phyloP scores from a whole-genome alignment of 495 filamentous ascomycete species.

The Venustampulla echinocandica region DNA sequence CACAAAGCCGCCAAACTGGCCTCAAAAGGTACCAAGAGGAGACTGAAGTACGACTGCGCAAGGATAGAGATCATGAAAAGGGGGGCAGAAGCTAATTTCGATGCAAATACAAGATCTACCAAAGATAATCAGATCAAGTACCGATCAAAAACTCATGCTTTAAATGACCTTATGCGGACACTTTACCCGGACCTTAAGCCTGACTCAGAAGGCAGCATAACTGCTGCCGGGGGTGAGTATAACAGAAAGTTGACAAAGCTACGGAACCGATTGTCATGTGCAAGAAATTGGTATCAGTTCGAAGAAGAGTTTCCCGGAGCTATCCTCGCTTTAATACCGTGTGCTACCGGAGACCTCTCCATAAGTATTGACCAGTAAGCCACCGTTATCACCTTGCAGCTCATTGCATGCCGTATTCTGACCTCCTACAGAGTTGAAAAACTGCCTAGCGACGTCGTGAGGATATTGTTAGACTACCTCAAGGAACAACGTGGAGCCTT shows the following conservation, averaged over 20 bases:
- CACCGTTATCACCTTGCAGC: background rate
- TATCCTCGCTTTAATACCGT: background rate
- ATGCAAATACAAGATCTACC: background rate
- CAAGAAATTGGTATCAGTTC: background rate
- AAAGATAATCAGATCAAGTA: background rate
- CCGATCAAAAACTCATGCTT: background rate
- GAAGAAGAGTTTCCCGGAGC: background rate
- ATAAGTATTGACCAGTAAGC: background rate
- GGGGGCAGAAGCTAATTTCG: background rate
- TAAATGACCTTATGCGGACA: background rate
- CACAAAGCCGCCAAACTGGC: background rate
- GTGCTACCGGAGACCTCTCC: background rate
- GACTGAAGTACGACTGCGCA: background rate
- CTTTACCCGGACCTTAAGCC: background rate
- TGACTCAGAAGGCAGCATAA: background rate
- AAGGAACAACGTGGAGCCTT: background rate
- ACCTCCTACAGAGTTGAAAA: background rate
- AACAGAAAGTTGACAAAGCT: background rate
- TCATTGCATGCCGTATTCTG: background rate
- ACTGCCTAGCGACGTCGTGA: background rate
- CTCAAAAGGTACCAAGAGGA: background rate
- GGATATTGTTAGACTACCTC: background rate
- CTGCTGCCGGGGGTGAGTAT: background rate
- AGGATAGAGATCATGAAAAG: background rate
- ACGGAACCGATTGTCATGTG: background rate